Evolutionary conservation across 495 filamentous ascomycete species (phyloP).

Genomic region (Penicillium arizonense): DNA sequence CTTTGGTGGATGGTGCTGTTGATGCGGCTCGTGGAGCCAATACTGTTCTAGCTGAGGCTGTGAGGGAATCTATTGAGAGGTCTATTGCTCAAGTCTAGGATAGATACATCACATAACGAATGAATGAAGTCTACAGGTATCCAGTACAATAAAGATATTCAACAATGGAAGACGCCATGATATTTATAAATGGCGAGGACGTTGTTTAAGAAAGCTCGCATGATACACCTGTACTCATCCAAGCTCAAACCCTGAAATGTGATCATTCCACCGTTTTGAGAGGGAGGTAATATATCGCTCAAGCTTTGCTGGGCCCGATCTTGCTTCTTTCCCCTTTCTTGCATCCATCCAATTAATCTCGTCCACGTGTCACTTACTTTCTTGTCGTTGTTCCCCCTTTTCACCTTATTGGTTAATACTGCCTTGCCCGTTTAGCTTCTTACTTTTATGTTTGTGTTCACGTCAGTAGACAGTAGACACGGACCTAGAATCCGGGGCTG

Average conservation of each 20-base stretch:
- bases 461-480: no score
- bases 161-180: not conserved
- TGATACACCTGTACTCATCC: no score
- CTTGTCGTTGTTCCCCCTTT: slow-evolving; percentile 15
- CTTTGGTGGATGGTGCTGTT: slow-evolving; percentile 61
- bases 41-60: slow-evolving; percentile 56
- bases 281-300: no score
- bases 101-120: slow-evolving; percentile 11
- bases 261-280: no score
- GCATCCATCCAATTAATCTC: slow-evolving; percentile 14
- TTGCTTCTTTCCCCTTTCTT: slow-evolving; percentile 6
- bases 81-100: slow-evolving; percentile 19
- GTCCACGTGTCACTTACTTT: slow-evolving; percentile 11
- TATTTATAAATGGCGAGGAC: no score
- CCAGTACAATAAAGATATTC: slow-evolving; percentile 6
- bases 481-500: no score
- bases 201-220: no score
- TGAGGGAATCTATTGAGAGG: slow-evolving; percentile 51
- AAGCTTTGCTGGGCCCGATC: no score
- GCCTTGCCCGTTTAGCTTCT: not conserved
- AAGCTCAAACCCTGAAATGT: no score
- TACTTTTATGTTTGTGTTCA: not conserved
- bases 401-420: slow-evolving; percentile 21
- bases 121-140: slow-evolving; percentile 10
- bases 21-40: slow-evolving; percentile 60